Evolutionary conservation across 306 rosid genomes (phyloP), one percentile per base, ranked within the genome.

Genomic region (Inga oerstediana): DNA sequence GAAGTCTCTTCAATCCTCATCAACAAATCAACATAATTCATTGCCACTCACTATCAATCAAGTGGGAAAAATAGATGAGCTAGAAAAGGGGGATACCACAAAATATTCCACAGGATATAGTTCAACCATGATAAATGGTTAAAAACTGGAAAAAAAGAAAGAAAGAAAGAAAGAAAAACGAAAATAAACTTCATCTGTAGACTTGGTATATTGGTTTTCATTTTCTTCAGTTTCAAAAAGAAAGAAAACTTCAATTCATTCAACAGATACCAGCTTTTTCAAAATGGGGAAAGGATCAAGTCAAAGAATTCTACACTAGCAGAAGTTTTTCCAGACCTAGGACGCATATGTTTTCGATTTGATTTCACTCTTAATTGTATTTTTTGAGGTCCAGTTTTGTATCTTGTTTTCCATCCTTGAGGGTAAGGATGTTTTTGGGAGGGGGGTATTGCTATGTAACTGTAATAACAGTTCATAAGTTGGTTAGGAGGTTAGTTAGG

Each of bases 41-140:
- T 66, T 71, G 71, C 46, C 58, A 72, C 41, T 39, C 76, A 87
- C 44, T 67, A 77, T 68, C 77, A 46, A 80, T 81, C 79, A 84
- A 74, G 73, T 44, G 76, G 6, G 70, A 56, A 68, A 37, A 52
- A 39, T 46, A 51, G 45, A 68, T 19, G 37, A 68, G 69, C 48
- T 8, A 81, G 30, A 66, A 72, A 65, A 72, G 49, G 41, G 52
- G 43, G 43, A 44, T 74, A 45, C 39, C 7, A 48, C 10, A 41
- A 71, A 54, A 74, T 56, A 73, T 27, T 46, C 10, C 37, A 78
- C 46, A 67, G 74, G 71, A 65, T 58, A 59, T 45, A 81, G 32
- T 46, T 62, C 27, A 72, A 7, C 32, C 17, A 43, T 32, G 3
- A 72, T 52, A 16, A 74, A 48, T 46, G 32, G 54, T 43, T 20